A percentile compares a stretch with the other conserved stretches of the same genome.
phyloP scores from a whole-genome alignment of 306 rosid species.

The Lathyrus tuberosus region DNA sequence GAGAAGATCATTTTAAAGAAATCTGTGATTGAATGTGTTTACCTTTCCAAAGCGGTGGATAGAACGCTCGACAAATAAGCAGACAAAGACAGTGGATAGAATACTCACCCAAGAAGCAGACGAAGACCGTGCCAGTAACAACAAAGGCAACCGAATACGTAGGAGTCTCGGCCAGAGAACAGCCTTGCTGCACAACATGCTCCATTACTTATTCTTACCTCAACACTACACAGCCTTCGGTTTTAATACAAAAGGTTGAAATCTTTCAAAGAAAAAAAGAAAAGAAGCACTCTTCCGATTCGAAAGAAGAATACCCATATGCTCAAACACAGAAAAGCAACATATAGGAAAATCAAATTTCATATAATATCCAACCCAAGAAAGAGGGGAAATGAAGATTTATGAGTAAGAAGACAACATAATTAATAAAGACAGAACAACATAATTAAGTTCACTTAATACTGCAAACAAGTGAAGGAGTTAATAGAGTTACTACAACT shows the following conservation, averaged over 20 bases:
- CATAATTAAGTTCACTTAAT: slow-evolving; percentile 31
- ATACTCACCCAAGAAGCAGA: slow-evolving; percentile 76
- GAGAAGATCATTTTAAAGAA: not conserved
- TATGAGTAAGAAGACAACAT: not conserved
- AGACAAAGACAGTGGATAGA: slow-evolving; percentile 43
- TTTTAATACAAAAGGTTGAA: slow-evolving; percentile 33
- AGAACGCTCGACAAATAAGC: no score
- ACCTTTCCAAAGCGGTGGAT: slow-evolving; percentile 80
- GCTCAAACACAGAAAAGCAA: not conserved
- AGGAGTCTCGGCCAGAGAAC: slow-evolving; percentile 93
- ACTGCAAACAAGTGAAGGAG: slow-evolving; percentile 31
- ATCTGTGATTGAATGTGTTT: not conserved
- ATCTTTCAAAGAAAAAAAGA: slow-evolving; percentile 29
- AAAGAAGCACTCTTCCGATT: not conserved
- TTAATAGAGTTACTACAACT: slow-evolving; percentile 23
- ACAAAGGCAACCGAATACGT: slow-evolving; percentile 91
- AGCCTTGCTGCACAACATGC: slow-evolving; percentile 47
- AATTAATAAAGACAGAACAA: slow-evolving; percentile 1
- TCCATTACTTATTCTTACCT: slow-evolving; percentile 43
- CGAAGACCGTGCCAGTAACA: slow-evolving; percentile 82
- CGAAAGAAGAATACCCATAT: not conserved
- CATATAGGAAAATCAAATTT: not conserved
- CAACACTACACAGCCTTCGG: slow-evolving; percentile 28
- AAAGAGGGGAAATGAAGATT: not conserved
- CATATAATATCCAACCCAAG: slow-evolving; percentile 7